Evolutionary conservation across 805 yeast genomes (phyloP), one percentile per base, ranked within the genome.

Genomic region (Pichia membranifaciens): DNA sequence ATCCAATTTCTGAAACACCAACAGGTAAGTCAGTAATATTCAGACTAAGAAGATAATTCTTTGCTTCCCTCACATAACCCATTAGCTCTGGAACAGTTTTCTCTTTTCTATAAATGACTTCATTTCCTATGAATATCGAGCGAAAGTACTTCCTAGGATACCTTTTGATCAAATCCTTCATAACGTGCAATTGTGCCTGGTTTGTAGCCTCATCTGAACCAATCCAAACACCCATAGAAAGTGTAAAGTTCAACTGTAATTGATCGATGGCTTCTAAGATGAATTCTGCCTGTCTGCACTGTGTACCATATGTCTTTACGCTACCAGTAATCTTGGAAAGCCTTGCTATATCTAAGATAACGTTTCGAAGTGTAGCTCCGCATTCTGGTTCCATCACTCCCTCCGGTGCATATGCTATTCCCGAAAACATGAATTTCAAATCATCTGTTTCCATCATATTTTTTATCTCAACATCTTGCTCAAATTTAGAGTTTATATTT

Each of bases 201-300:
- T 82, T 82, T 6, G 64, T 64, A 4, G 63, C 60, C 4, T 72
- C 66, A 57, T 78, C 67, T 1, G 55, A 51, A 0, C 80, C 78
- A 36, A 82, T 74, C 84, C 85, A 79, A 2, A 84, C 73, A 1
- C 88, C 88, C 49, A 82, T 55, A 0, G 84, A 62, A 20, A 84
- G 54, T 0, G 81, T 75, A 70, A 82, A 69, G 50, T 81, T 74
- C 36, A 82, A 59, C 16, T 73, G 65, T 44, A 80, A 60, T 3
- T 69, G 70, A 35, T 65, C 58, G 10, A 84, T 75, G 0, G 87
- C 75, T 10, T 75, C 74, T 39, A 84, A 61, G 12, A 81, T 73
- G 32, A 63, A 59, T 12, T 70, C 73, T 0, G 75, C 73, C 57
- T 82, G 87, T 32, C 71, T 59, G 53, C 89, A 82, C 52, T 79